Percentiles rank a stretch among this genome's conserved stretches.
Conservation (phyloP, 306 rosid species). For the Cucurbita maxima region DNA sequence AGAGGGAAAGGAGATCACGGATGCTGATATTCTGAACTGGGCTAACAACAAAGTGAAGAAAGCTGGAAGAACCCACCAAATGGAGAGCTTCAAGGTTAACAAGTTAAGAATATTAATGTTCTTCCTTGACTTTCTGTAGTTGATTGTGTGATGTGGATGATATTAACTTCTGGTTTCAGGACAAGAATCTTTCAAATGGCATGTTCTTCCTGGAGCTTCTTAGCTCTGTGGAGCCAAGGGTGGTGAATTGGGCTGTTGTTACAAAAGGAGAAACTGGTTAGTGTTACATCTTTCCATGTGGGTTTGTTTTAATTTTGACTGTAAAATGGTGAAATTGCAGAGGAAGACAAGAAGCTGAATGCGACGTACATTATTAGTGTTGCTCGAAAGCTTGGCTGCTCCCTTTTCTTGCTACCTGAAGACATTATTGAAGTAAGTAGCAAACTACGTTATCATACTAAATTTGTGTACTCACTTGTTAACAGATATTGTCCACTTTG, state of each 20-base stretch:
- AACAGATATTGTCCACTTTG: too few relatives aligned
- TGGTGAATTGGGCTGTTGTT: constrained; percentile 93
- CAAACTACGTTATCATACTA: background rate
- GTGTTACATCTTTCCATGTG: background rate
- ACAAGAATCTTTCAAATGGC: constrained; percentile 76
- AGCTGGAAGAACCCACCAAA: constrained; percentile 59
- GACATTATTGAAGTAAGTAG: constrained; percentile 72
- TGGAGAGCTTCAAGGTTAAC: constrained; percentile 91
- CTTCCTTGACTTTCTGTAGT: background rate
- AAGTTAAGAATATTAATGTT: background rate
- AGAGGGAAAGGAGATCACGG: constrained; percentile 74
- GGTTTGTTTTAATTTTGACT: background rate
- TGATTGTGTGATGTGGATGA: constrained; percentile 7
- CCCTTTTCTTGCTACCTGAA: constrained; percentile 94
- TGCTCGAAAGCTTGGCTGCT: constrained; percentile 95
- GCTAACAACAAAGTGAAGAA: constrained; percentile 83
- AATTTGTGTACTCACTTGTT: too few relatives aligned
- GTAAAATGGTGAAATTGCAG: constrained; percentile 28
- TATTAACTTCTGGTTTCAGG: constrained; percentile 31
- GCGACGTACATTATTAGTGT: constrained; percentile 95
- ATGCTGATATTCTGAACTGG: constrained; percentile 81
- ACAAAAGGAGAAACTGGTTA: constrained; percentile 91
- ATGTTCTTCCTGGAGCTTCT: constrained; percentile 94
- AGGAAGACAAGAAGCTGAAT: constrained; percentile 92
- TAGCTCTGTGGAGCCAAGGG: constrained; percentile 91